Evolutionary conservation across 129 eudicot genomes (phyloP).

Genomic region (Apium graveolens): DNA sequence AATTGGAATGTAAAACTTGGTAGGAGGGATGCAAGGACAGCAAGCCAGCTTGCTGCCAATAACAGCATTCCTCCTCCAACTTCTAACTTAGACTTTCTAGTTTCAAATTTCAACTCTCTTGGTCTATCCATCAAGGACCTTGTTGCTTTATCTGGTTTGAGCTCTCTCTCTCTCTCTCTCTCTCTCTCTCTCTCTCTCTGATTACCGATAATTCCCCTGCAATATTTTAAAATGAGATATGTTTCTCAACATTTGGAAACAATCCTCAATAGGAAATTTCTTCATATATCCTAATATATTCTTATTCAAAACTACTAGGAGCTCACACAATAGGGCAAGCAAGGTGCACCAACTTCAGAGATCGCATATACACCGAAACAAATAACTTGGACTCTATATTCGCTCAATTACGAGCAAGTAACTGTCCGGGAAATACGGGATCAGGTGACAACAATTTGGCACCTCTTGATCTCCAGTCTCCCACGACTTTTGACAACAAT

Average conservation of each 20-base stretch:
- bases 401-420: conserved; percentile 30
- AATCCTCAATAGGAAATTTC: background rate
- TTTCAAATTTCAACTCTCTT: conserved; percentile 41
- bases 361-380: conserved; percentile 65
- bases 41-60: conserved; percentile 73
- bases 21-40: conserved; percentile 77
- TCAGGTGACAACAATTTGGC: conserved; percentile 76
- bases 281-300: background rate
- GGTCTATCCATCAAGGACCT: conserved; percentile 80
- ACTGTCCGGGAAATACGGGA: conserved; percentile 52
- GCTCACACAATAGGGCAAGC: conserved; percentile 91
- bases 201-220: background rate
- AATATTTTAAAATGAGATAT: background rate
- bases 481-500: conserved; percentile 54
- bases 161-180: background rate
- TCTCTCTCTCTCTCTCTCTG: too few relatives aligned
- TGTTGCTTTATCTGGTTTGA: conserved; percentile 65
- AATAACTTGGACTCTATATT: conserved; percentile 46
- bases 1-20: conserved; percentile 74
- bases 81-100: conserved; percentile 45
- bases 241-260: background rate
- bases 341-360: conserved; percentile 72
- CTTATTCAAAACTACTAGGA: conserved; percentile 20
- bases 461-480: conserved; percentile 66
- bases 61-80: conserved; percentile 78